Conservation (phyloP, 805 yeast genomes). For the Suhomyces canberraensis region DNA sequence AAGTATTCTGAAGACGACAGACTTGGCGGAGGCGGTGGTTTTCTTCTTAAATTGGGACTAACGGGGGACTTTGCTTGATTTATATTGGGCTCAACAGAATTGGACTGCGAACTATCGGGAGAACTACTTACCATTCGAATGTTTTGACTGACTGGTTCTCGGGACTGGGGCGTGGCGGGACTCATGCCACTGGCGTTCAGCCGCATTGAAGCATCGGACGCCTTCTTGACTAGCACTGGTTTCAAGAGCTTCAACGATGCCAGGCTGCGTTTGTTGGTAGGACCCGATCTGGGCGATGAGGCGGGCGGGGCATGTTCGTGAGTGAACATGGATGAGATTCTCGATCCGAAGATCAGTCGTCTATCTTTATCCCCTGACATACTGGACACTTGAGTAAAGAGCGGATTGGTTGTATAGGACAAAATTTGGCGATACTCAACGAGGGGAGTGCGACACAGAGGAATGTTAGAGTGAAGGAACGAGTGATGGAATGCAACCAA, state of each 20-base stretch:
- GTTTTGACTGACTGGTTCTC: neutral
- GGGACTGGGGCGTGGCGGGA: neutral
- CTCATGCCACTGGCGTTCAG: neutral
- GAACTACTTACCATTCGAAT: neutral
- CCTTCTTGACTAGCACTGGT: constrained; percentile 1
- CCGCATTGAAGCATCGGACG: constrained; percentile 2
- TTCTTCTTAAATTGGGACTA: constrained; percentile 1
- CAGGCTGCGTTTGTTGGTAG: constrained; percentile 1
- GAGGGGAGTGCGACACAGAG: neutral
- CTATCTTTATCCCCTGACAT: constrained; percentile 12
- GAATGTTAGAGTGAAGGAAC: neutral
- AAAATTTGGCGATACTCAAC: neutral
- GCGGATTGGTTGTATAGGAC: neutral
- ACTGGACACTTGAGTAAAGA: neutral
- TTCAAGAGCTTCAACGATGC: neutral
- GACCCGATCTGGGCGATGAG: neutral
- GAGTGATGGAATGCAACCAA: too few species aligned
- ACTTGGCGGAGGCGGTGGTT: constrained; percentile 6
- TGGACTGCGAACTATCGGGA: neutral
- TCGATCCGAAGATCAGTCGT: constrained; percentile 25
- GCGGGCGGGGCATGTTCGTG: constrained; percentile 5
- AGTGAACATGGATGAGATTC: constrained; percentile 30
- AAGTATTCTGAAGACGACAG: constrained; percentile 6
- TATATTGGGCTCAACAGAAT: neutral
- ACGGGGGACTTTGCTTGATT: neutral